These are phyloP conservation scores for Gaultheria prostrata DNA, from an alignment of 148 eudicot species.

Conservation along the genomic window DNA sequence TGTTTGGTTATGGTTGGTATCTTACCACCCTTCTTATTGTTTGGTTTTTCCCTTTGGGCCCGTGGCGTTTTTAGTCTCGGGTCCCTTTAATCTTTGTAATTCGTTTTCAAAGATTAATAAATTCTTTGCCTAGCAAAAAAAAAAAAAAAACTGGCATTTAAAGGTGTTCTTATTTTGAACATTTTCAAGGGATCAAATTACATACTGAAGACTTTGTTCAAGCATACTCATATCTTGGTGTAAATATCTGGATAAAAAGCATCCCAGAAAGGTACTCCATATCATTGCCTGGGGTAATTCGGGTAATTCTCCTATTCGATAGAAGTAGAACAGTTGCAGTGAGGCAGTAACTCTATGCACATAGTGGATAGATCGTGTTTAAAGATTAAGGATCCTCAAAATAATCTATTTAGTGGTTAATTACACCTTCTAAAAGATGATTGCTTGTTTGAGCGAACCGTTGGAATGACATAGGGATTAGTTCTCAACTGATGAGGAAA, in stretches of 20 bases:
- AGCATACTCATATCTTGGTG: background rate
- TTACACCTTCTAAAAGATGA: background rate
- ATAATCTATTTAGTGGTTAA: too few relatives aligned
- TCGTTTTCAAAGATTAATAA: too few relatives aligned
- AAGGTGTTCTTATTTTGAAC: background rate
- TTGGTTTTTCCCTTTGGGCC: too few relatives aligned
- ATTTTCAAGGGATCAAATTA: background rate
- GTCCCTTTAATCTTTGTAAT: too few relatives aligned
- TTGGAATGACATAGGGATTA: background rate
- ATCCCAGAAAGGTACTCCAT: background rate
- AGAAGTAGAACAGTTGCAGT: background rate
- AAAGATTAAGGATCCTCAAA: background rate
- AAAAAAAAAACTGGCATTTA: too few relatives aligned
- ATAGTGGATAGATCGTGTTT: background rate
- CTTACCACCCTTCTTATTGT: too few relatives aligned
- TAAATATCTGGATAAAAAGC: background rate
- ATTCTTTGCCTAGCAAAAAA: too few relatives aligned
- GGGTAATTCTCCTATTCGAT: background rate
- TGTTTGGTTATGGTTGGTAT: too few relatives aligned
- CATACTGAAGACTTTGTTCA: background rate
- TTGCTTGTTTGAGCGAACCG: background rate
- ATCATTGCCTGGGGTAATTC: background rate
- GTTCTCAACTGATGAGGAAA: background rate
- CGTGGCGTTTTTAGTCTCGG: too few relatives aligned
- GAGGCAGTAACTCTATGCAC: background rate